phyloP scores from a whole-genome alignment of 495 filamentous ascomycete species.

The Daldinia concentrica region DNA sequence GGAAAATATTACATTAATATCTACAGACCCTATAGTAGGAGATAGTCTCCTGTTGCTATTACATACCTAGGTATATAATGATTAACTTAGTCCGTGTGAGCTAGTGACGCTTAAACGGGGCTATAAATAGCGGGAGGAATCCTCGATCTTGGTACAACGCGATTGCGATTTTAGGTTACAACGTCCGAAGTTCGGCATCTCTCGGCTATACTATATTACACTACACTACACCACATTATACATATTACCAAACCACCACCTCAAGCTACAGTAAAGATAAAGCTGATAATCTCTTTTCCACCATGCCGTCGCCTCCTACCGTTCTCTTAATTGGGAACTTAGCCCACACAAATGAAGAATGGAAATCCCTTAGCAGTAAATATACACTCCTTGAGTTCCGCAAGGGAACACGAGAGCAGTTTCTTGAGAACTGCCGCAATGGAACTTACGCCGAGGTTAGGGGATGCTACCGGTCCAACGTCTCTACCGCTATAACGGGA shows the following conservation, averaged over 20 bases:
- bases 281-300: not conserved
- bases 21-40: too few relatives aligned
- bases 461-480: slow-evolving; percentile 81
- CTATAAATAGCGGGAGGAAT: not conserved
- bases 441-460: slow-evolving; percentile 74
- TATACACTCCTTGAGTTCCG: slow-evolving; percentile 61
- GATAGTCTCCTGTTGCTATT: too few relatives aligned
- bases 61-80: too few relatives aligned
- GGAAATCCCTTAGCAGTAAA: slow-evolving; percentile 59
- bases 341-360: slow-evolving; percentile 63
- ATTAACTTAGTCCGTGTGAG: not conserved
- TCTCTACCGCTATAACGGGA: slow-evolving; percentile 73
- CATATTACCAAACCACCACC: too few relatives aligned
- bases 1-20: too few relatives aligned
- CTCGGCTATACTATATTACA: not conserved
- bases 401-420: slow-evolving; percentile 63
- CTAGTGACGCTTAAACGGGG: not conserved
- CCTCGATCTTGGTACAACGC: not conserved
- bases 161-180: slow-evolving; percentile 2
- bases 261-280: too few relatives aligned
- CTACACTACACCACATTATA: too few relatives aligned
- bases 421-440: slow-evolving; percentile 75
- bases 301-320: slow-evolving; percentile 43
- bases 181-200: not conserved
- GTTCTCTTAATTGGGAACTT: slow-evolving; percentile 67